Conservation (phyloP, 495 filamentous ascomycete species). For the Staphylotrichum longicolle region DNA sequence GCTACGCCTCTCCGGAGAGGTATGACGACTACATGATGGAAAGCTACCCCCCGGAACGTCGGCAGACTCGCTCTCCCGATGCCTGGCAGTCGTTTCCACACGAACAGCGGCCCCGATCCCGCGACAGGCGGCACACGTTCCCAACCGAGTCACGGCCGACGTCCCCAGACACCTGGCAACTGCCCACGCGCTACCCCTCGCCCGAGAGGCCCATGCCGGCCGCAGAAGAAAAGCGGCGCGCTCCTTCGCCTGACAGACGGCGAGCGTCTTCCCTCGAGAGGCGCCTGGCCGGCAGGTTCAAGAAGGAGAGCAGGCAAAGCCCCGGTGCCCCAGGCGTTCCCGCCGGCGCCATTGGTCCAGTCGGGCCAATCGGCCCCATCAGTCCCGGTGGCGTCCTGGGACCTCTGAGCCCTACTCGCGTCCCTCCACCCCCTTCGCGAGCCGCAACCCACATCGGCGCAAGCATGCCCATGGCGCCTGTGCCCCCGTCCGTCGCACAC, state of each 20-base stretch:
- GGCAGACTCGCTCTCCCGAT: constrained; percentile 19
- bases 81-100: constrained; percentile 11
- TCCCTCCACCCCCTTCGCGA: constrained; percentile 27
- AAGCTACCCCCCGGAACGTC: constrained; percentile 15
- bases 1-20: constrained; percentile 29
- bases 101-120: constrained; percentile 17
- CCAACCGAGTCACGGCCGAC: constrained; percentile 28
- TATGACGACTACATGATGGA: constrained; percentile 22
- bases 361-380: constrained; percentile 28
- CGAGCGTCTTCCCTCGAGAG: constrained; percentile 43
- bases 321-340: constrained; percentile 21
- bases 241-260: constrained; percentile 21
- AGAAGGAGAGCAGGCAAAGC: constrained; percentile 35
- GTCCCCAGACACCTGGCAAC: constrained; percentile 23
- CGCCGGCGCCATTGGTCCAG: constrained; percentile 18
- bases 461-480: constrained; percentile 33
- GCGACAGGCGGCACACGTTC: constrained; percentile 26
- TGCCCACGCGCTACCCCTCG: constrained; percentile 21
- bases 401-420: constrained; percentile 21
- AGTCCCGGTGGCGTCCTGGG: constrained; percentile 24
- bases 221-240: constrained; percentile 17
- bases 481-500: constrained; percentile 29
- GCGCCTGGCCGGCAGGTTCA: constrained; percentile 46
- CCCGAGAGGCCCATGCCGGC: constrained; percentile 15
- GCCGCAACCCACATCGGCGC: constrained; percentile 31